Base-by-base conservation (phyloP, 2,329 filamentous ascomycete species). In the Fonsecaea monophora region DNA sequence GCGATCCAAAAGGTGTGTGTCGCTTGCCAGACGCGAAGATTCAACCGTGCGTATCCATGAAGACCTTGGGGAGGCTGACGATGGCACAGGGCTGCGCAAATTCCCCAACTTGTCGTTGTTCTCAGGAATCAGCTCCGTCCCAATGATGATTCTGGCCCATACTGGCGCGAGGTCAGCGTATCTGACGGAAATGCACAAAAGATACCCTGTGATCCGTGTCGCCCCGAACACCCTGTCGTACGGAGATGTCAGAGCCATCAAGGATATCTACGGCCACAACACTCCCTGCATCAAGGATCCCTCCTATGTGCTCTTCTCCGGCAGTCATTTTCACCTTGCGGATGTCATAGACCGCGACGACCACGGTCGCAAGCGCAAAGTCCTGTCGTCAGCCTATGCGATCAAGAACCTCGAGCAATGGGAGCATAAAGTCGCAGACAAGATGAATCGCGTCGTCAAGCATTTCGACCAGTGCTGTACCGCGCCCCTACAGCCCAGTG, bases 131-230 rank as follows among this genome's bases (percentile, higher is more conserved):
- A 80, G 80, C 8, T 78, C 80, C 50, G 70, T 85, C 1, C 78
- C 80, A 0, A 85, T 83, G 71, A 82, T 83, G 76, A 67, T 81
- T 3, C 75, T 83, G 18, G 80, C 82, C 1, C 78, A 78, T 53
- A 15, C 73, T 75, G 10, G 81, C 79, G 0, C 80, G 80, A 66
- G 63, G 18, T 65, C 63, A 10, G 12, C 35, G n/a, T 21, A 50
- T 53, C 21, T 66, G 18, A 18, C 40, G 13, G 63, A 75, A 7
- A 82, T 94, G 0, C 92, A 95, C 75, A 82, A 83, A n/a, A 84
- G 91, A 72, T 83, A 92, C 78, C 58, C 64, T 32, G 64, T 66
- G 37, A 60, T 66, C 32, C 58, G 64, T 10, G 62, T 53, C 5
- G 64, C 58, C 38, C 65, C 65, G 3, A 67, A 63, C 32, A 55